Base-by-base conservation (phyloP, 1,284 basidiomycete species). In the Melampsora americana region DNA sequence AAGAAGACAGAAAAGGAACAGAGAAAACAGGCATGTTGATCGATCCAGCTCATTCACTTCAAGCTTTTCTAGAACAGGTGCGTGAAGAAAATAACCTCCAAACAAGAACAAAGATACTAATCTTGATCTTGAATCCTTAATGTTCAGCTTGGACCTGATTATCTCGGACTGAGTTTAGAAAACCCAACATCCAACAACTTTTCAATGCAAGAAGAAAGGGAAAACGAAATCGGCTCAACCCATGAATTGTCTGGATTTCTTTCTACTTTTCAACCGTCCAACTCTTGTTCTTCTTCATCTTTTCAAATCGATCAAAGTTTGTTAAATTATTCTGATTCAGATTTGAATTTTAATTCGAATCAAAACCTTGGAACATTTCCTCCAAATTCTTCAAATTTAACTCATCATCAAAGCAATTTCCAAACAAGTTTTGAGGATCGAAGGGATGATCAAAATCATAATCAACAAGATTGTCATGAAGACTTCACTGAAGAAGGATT, bases 21-120 rank as follows among this genome's bases (percentile, higher is more conserved):
- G 35, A 35, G 3, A 35, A 35, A 35, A 3, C 35, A 35, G 35
- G 9, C 3, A 35, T 35, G 3, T 35, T 12, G 12, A 53, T 53
- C 50, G 50, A 53, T 23, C 50, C 50, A 53, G 50, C 50, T 23
- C 50, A 53, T 53, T 53, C 50, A 53, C 50, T 53, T 53, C 50
- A 53, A 23, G 23, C 50, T 20, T 53, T 53, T 4, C 4, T 53
- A 3, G 50, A 53, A 5, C 50, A 53, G 50, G 50, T 53, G 12
- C 18, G 50, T 53, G 5, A 18, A 53, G 3, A 53, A 18, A 53
- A 20, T 16, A 53, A 18, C 50, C 3, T 53, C 23, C 3, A 23
- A 20, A 20, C 23, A 3, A 2, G 5, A 16, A 18, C 4, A 53
- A 53, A 5, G 5, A 20, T 3, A 53, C 23, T 23, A 53, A 18